phyloP scores from a whole-genome alignment of 2,329 filamentous ascomycete species.

The Paraphoma sp. region DNA sequence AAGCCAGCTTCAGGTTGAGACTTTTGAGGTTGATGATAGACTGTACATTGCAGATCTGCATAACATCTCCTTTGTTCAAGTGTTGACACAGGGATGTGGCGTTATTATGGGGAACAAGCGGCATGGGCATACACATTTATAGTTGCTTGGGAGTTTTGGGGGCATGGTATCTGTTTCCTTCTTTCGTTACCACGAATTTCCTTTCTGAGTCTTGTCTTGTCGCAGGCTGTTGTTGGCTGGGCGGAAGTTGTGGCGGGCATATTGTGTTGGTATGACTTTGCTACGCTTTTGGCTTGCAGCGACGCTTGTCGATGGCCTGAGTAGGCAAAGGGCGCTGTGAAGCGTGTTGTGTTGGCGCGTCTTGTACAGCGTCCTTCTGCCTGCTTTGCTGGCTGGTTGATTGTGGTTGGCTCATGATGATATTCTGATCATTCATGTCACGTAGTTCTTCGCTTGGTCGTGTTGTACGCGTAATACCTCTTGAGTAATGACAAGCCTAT shows the following conservation, averaged over 20 bases:
- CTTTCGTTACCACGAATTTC: background rate
- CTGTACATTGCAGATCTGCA: conserved; percentile 30
- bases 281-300: background rate
- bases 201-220: background rate
- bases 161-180: background rate
- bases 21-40: conserved; percentile 8
- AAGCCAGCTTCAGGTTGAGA: conserved; percentile 1
- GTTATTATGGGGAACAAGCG: conserved; percentile 17
- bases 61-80: conserved; percentile 43
- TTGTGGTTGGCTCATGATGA: background rate
- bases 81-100: conserved; percentile 41
- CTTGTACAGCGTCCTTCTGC: background rate
- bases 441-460: background rate
- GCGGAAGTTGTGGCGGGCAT: background rate
- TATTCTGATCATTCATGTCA: background rate
- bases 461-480: background rate
- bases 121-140: background rate
- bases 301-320: background rate
- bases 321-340: background rate
- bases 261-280: conserved; percentile 4
- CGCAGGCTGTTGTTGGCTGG: background rate
- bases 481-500: background rate
- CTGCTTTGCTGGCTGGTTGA: background rate
- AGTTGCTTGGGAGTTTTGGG: conserved; percentile 12
- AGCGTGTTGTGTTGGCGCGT: conserved; percentile 8